Conservation (phyloP, 257 asterid genomes). For the Ajuga chamaepitys region DNA sequence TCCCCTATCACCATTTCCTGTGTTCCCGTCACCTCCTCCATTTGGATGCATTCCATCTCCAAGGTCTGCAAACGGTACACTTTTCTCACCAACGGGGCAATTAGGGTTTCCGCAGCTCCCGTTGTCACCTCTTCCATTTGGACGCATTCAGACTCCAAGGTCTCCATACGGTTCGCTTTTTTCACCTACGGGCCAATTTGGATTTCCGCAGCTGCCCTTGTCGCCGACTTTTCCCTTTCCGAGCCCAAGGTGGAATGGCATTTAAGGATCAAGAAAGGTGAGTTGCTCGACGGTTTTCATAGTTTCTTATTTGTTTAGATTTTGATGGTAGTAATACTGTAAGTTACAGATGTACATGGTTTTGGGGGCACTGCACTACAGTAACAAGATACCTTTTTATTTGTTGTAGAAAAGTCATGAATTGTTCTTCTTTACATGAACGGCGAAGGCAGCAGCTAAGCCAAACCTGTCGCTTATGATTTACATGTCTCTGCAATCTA, state of each 20-base stretch:
- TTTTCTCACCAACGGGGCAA: slow-evolving; percentile 62
- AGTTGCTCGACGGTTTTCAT: slow-evolving; percentile 28
- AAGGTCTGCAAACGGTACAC: slow-evolving; percentile 17
- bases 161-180: slow-evolving; percentile 26
- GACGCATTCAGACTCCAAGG: slow-evolving; percentile 22
- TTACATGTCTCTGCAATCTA: slow-evolving; percentile 12
- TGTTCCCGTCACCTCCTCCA: slow-evolving; percentile 30
- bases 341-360: slow-evolving; percentile 45
- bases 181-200: slow-evolving; percentile 68
- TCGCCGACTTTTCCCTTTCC: slow-evolving; percentile 71
- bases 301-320: slow-evolving; percentile 22
- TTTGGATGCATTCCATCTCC: slow-evolving; percentile 26
- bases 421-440: slow-evolving; percentile 17
- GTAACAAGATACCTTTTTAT: slow-evolving; percentile 20
- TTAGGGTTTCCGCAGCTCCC: slow-evolving; percentile 60
- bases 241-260: slow-evolving; percentile 65
- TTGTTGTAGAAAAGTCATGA: slow-evolving; percentile 21
- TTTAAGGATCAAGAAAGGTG: slow-evolving; percentile 35
- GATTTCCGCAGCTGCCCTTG: slow-evolving; percentile 69
- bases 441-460: slow-evolving; percentile 15
- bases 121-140: slow-evolving; percentile 31
- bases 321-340: slow-evolving; percentile 24
- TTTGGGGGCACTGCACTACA: slow-evolving; percentile 40
- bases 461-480: not conserved
- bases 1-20: slow-evolving; percentile 6